Evolutionary conservation across 306 rosid genomes (phyloP), one percentile per base, ranked within the genome.

Genomic region (Cucumis sativus): DNA sequence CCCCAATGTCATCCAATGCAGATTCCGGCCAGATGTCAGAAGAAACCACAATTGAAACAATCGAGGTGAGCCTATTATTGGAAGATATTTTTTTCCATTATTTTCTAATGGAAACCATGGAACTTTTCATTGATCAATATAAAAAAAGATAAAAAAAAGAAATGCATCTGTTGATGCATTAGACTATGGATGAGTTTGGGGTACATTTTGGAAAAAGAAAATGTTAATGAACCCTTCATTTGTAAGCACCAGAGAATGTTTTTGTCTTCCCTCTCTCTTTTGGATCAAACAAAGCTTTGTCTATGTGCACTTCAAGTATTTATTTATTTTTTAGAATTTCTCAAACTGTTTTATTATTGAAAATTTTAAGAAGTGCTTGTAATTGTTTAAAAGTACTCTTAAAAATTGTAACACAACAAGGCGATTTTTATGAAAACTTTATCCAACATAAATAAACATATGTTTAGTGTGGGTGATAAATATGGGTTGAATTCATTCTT

Each of bases 11-110:
- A 74, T 85, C 80, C 72, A 78, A 76, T 75, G 86, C 79, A 86
- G 90, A 65, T 66, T 88, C 68, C 52, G 86, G 76, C 82, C 82
- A 78, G 30, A 80, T 82, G 60, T 79, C 87, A 0, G 90, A 88
- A 87, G 96, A 84, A 91, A 86, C 92, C 78, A 69, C 82, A 40
- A 58, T 66, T 73, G 92, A 89, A 82, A 84, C 90, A 23, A 83
- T 96, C 43, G 92, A 92, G 98, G 99, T 92, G 52, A 78, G 84
- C 35, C 63, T 17, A 41, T 12, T 67, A 80, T 75, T 72, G 58
- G 33, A 75, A 23, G 58, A 45, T 40, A 61, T 35, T 47, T 40
- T 9, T 73, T 49, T 21, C 62, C 73, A 55, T 47, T 65, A 33
- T 21, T 16, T 73, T 73, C 8, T 49, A 49, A 15, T 23, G 25